Conservation (phyloP, 306 rosid genomes). For the Astragalus glycyphyllos region DNA sequence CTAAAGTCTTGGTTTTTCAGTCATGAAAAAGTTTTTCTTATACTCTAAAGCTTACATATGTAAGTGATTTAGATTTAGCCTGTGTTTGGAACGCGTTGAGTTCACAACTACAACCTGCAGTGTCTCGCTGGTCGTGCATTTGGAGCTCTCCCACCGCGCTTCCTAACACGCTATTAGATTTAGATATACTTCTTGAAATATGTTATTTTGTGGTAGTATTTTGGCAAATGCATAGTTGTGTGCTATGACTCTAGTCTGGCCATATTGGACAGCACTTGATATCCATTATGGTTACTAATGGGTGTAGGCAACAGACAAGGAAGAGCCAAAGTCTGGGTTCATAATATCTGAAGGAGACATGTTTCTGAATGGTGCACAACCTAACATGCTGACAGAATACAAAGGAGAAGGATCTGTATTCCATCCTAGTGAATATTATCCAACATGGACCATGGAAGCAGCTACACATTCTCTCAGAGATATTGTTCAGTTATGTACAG, state of each 20-base stretch:
- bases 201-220: slow-evolving; percentile 8
- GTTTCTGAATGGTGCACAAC: slow-evolving; percentile 69
- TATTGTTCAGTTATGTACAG: slow-evolving; percentile 60
- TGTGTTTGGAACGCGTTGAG: too few relatives aligned
- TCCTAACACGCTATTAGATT: background rate
- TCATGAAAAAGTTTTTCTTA: too few relatives aligned
- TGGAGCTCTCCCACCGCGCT: too few relatives aligned
- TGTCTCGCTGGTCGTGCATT: too few relatives aligned
- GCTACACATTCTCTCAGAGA: slow-evolving; percentile 62
- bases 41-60: background rate
- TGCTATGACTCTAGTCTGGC: background rate
- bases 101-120: too few relatives aligned
- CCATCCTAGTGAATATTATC: slow-evolving; percentile 71
- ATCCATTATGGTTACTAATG: slow-evolving; percentile 30
- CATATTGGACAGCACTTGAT: slow-evolving; percentile 9
- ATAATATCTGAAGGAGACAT: slow-evolving; percentile 66
- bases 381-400: slow-evolving; percentile 39
- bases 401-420: slow-evolving; percentile 50
- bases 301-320: slow-evolving; percentile 61
- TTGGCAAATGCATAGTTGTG: slow-evolving; percentile 15
- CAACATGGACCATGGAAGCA: slow-evolving; percentile 68
- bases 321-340: slow-evolving; percentile 51
- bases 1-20: background rate
- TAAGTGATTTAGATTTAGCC: background rate
- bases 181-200: slow-evolving; percentile 13